A percentile compares a stretch with the other conserved stretches of the same genome.
These are phyloP conservation scores for Gilbertella persicaria DNA, from an alignment of 371 early-diverging fungal species.

Conservation along the genomic window DNA sequence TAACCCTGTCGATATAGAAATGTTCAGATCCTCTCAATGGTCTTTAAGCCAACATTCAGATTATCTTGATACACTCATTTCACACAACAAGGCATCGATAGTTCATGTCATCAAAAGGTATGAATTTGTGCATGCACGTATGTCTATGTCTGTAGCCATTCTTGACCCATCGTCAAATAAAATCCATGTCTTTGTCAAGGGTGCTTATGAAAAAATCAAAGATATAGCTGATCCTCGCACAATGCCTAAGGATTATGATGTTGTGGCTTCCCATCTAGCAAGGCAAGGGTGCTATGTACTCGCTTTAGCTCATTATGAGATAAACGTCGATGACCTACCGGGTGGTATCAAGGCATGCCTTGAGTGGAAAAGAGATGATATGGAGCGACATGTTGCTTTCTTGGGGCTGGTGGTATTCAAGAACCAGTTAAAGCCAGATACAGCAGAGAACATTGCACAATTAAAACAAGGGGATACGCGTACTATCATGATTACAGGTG, in stretches of 20 bases:
- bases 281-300: slow-evolving; percentile 81
- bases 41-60: slow-evolving; percentile 27
- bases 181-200: slow-evolving; percentile 78
- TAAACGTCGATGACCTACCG: slow-evolving; percentile 36
- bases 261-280: slow-evolving; percentile 58
- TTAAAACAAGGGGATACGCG: slow-evolving; percentile 77
- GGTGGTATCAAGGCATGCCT: slow-evolving; percentile 44
- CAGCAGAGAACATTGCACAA: slow-evolving; percentile 68
- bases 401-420: slow-evolving; percentile 83
- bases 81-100: slow-evolving; percentile 29
- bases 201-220: slow-evolving; percentile 80
- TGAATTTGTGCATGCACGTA: slow-evolving; percentile 85
- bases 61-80: slow-evolving; percentile 47
- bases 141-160: slow-evolving; percentile 85
- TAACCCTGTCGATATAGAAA: slow-evolving; percentile 93
- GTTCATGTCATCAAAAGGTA: slow-evolving; percentile 69
- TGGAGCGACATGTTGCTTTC: slow-evolving; percentile 69
- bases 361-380: slow-evolving; percentile 58
- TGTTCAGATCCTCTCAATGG: slow-evolving; percentile 80
- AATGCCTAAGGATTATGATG: slow-evolving; percentile 69
- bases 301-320: slow-evolving; percentile 65
- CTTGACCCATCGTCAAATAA: slow-evolving; percentile 56
- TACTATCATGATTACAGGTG: slow-evolving; percentile 93
- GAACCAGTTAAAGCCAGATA: slow-evolving; percentile 85
- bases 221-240: slow-evolving; percentile 53